Evolutionary conservation across 192 early-diverging fungal genomes (phyloP), one percentile per base, ranked within the genome.

Genomic region (Allomyces macrogynus): DNA sequence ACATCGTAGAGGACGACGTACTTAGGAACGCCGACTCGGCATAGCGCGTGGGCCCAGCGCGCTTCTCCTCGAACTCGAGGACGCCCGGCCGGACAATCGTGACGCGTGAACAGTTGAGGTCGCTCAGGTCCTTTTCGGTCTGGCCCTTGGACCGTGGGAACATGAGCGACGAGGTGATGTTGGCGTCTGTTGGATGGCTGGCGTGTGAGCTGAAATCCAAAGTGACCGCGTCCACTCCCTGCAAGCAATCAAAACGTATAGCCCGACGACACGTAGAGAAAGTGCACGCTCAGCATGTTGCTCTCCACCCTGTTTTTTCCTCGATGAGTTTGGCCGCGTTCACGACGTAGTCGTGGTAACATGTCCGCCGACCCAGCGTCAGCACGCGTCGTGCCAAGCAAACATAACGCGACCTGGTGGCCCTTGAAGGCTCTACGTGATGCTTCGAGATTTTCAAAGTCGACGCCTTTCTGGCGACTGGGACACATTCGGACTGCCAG

Each of bases 261-360:
- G 32, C 40, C 64, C 10, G 76, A 72, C 20, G 79, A 81, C 43
- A 77, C 76, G 63, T 81, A 77, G 3, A 81, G 60, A 63, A 72
- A 79, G 27, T 84, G 82, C n/a, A 78, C 70, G 25, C 72, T 75
- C 32, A 68, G 67, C 18, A 66, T n/a, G 44, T 54, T 65, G 0
- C 64, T 68, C 10, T 54, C 44, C n/a, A 62, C 67, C 23, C 54
- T 65, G 20, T 84, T 78, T 61, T 81, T 67, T 81, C 75, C 10
- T 68, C 75, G 62, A 86, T 73, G 8, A 76, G 64, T 40, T 82
- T 81, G 3, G 87, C 84, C 16, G 86, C 73, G 43, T 77, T 80
- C 8, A 92, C 64, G 12, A 85, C 82, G 64, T 91, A 90, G 64
- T 84, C 81, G 60, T 88, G 85, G 64, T 91, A 90, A 93, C 4